Conservation (phyloP, 78 protist species). For the Dictyostelium brefeldianum region DNA sequence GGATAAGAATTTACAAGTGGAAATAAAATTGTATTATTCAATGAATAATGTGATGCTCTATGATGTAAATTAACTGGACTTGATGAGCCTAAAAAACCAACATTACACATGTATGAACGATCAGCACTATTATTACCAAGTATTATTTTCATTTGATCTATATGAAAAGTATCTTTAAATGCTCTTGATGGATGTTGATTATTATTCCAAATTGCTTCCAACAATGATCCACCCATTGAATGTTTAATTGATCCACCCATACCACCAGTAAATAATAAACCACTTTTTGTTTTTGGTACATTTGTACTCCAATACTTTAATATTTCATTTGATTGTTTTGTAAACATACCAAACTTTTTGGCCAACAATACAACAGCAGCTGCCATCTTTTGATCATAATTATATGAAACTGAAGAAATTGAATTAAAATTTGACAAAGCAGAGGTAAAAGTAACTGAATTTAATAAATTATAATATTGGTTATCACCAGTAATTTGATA, state of each 20-base stretch:
- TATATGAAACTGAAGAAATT: background rate
- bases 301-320: background rate
- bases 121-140: background rate
- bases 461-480: background rate
- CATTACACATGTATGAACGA: background rate
- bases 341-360: background rate
- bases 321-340: background rate
- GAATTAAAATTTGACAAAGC: background rate
- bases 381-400: background rate
- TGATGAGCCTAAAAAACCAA: slow-evolving; percentile 24
- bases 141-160: background rate
- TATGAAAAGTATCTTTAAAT: background rate
- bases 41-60: slow-evolving; percentile 47
- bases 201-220: slow-evolving; percentile 17
- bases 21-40: background rate
- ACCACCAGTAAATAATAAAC: background rate
- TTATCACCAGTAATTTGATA: slow-evolving; percentile 32
- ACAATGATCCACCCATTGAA: background rate
- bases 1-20: slow-evolving; percentile 6
- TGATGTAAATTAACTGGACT: slow-evolving; percentile 45
- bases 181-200: background rate
- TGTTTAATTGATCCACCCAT: background rate
- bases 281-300: slow-evolving; percentile 3
- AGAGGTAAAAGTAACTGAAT: background rate
- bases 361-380: background rate